Conservation (phyloP, 352 stramenopile species). For the Phytopythium vexans region DNA sequence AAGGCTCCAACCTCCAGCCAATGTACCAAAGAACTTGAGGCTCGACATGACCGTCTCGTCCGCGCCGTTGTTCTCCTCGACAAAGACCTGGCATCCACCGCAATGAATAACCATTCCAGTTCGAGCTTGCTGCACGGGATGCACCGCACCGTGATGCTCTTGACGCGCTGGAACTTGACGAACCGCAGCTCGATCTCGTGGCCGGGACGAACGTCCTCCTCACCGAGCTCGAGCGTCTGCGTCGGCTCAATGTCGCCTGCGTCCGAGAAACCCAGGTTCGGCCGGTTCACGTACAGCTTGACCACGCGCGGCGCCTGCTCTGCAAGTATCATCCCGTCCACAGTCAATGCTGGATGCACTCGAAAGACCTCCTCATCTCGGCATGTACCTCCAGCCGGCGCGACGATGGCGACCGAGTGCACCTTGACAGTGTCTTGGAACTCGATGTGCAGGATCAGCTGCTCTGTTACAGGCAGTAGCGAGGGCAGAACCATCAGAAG, state of each 20-base stretch:
- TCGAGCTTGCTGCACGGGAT: not conserved
- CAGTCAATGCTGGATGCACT: not conserved
- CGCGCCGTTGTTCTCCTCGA: conserved; percentile 75
- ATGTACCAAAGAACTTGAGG: conserved; percentile 61
- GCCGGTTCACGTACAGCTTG: conserved; percentile 72
- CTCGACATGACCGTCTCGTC: conserved; percentile 60
- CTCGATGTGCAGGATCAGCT: conserved; percentile 79
- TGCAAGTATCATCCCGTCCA: conserved; percentile 3
- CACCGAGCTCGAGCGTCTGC: conserved; percentile 60
- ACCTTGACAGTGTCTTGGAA: conserved; percentile 82
- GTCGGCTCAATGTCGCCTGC: conserved; percentile 63
- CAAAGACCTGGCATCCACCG: conserved; percentile 39
- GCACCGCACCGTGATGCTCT: conserved; percentile 46
- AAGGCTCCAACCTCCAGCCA: not conserved
- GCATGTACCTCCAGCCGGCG: conserved; percentile 35
- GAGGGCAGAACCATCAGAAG: not conserved
- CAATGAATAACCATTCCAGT: not conserved
- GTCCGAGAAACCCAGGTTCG: conserved; percentile 75
- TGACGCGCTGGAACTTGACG: conserved; percentile 82
- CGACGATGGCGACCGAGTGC: conserved; percentile 65
- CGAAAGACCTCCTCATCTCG: not conserved
- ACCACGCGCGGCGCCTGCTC: conserved; percentile 56
- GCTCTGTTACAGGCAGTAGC: conserved; percentile 31
- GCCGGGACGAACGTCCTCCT: conserved; percentile 45
- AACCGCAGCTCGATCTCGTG: conserved; percentile 73